phyloP scores from a whole-genome alignment of 345 rosid genomes.

The Rhizophora apiculata region DNA sequence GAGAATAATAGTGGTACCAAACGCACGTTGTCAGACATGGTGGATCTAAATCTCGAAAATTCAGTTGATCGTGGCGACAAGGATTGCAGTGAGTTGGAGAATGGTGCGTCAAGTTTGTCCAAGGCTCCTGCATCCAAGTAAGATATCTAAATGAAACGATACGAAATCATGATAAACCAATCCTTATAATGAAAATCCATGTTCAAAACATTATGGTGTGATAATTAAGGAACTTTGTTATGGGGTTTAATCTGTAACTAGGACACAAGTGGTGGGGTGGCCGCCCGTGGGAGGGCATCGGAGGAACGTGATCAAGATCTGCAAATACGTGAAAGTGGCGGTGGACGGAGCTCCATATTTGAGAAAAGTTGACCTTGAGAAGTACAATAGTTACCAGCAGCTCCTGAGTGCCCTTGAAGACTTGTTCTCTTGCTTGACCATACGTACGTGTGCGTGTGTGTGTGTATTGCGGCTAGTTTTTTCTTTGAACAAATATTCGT shows the following conservation, averaged over 20 bases:
- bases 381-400: conserved; percentile 40
- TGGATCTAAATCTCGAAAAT: conserved; percentile 37
- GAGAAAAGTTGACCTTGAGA: conserved; percentile 63
- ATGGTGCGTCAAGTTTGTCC: conserved; percentile 15
- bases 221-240: background rate
- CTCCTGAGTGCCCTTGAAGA: conserved; percentile 45
- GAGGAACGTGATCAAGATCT: conserved; percentile 30
- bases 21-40: conserved; percentile 44
- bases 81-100: conserved; percentile 2
- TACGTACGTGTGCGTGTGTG: conserved; percentile 19
- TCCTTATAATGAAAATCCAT: background rate
- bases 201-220: background rate
- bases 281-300: conserved; percentile 55
- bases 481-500: no score
- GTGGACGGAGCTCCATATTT: conserved; percentile 73
- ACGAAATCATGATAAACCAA: background rate
- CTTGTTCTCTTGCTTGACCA: conserved; percentile 52
- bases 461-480: background rate
- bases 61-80: background rate
- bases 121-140: conserved; percentile 39
- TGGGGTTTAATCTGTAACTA: conserved; percentile 5
- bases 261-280: conserved; percentile 69
- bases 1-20: conserved; percentile 32
- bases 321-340: conserved; percentile 66
- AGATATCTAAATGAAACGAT: conserved; percentile 6